Evolutionary conservation across 164 flowering plant species (phyloP).

Genomic region (Nelumbo lutea): DNA sequence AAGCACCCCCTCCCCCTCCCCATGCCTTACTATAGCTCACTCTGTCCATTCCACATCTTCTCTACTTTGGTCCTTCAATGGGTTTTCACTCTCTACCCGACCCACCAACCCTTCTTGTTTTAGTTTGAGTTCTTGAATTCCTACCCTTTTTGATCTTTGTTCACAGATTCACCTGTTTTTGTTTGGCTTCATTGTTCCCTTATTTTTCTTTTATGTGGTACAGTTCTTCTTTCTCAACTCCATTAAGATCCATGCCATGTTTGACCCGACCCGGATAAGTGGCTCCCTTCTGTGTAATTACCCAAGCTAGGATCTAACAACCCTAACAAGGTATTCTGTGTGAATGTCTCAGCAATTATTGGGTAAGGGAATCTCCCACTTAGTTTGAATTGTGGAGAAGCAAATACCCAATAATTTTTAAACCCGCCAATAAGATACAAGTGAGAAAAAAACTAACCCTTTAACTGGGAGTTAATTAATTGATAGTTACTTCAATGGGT

Average conservation of each 20-base stretch:
- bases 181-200: neutral
- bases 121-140: neutral
- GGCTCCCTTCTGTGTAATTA: neutral
- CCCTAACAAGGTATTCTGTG: neutral
- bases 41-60: neutral
- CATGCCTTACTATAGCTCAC: no score
- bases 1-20: no score
- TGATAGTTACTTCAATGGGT: neutral
- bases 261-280: neutral
- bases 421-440: neutral
- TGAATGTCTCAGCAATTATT: neutral
- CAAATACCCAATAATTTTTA: no score
- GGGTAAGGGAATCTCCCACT: neutral
- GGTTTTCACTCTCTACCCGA: neutral
- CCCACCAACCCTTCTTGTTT: no score
- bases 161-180: no score
- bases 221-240: no score
- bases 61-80: neutral
- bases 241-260: neutral
- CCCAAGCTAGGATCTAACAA: neutral
- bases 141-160: neutral
- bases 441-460: neutral
- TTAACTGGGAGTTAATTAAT: neutral
- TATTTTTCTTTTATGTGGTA: no score
- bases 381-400: neutral